Evolutionary conservation across 192 early-diverging fungal genomes (phyloP).

Genomic region (Podila epigama): DNA sequence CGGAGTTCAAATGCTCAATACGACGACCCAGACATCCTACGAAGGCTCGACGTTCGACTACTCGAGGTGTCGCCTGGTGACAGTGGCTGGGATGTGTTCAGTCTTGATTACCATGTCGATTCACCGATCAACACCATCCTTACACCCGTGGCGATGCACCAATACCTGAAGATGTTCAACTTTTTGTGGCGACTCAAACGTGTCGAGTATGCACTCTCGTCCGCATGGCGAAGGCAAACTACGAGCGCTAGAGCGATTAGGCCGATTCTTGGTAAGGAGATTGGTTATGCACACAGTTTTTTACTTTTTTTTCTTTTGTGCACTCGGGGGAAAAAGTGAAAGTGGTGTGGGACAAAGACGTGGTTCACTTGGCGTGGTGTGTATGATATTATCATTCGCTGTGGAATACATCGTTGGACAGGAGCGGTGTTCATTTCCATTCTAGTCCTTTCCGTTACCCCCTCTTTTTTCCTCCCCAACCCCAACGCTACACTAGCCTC

Average conservation of each 20-base stretch:
- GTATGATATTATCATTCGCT: not conserved
- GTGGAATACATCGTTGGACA: not conserved
- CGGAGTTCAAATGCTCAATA: conserved; percentile 90
- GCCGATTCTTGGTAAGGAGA: conserved; percentile 48
- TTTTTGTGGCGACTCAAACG: conserved; percentile 93
- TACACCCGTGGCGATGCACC: conserved; percentile 71
- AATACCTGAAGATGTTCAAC: conserved; percentile 83
- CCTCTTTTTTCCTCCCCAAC: not conserved
- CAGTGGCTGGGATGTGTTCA: conserved; percentile 92
- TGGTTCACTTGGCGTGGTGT: not conserved
- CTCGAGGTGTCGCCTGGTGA: conserved; percentile 75
- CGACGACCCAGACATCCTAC: conserved; percentile 78
- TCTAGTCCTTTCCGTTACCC: not conserved
- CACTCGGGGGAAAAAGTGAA: not conserved
- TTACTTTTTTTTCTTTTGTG: not conserved
- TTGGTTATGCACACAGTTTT: not conserved
- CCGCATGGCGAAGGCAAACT: conserved; percentile 81
- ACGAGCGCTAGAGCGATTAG: conserved; percentile 64
- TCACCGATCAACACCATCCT: conserved; percentile 89
- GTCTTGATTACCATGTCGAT: conserved; percentile 84
- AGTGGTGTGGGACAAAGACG: conserved; percentile 11
- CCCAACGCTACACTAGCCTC: not conserved
- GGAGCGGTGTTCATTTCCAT: conserved; percentile 15
- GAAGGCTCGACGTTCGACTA: conserved; percentile 80
- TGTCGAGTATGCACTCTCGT: conserved; percentile 78